These are phyloP conservation scores for Populus simonii DNA, from an alignment of 345 rosid species.

Conservation along the genomic window DNA sequence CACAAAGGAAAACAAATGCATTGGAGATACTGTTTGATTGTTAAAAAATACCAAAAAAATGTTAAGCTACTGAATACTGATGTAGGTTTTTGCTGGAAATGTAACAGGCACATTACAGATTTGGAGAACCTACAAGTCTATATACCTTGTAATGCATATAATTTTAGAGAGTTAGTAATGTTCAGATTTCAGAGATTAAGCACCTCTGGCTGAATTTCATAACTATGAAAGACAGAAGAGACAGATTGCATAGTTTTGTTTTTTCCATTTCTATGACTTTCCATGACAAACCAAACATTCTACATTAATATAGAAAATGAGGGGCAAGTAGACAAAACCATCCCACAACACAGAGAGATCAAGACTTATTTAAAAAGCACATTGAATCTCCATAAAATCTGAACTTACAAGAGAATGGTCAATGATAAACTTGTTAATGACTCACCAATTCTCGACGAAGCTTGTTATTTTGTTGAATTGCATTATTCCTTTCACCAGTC, in stretches of 20 bases:
- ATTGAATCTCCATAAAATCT: slow-evolving; percentile 1
- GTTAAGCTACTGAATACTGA: not conserved
- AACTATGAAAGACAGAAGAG: not conserved
- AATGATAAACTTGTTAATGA: not conserved
- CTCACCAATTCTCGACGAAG: slow-evolving; percentile 73
- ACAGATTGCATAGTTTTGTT: not conserved
- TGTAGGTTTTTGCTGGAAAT: not conserved
- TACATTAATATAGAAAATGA: not conserved
- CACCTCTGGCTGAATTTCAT: not conserved
- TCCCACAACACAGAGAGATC: not conserved
- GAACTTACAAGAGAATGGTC: not conserved
- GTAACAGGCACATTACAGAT: not conserved
- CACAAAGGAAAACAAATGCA: not conserved
- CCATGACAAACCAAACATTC: not conserved
- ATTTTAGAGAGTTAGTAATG: not conserved
- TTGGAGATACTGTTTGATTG: not conserved
- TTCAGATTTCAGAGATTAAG: not conserved
- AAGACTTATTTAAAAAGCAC: not conserved
- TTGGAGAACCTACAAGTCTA: not conserved
- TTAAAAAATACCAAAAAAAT: not conserved
- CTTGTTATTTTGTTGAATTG: slow-evolving; percentile 51
- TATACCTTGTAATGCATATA: not conserved
- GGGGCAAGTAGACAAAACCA: not conserved
- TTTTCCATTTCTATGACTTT: not conserved
- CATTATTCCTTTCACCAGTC: slow-evolving; percentile 57